These are phyloP conservation scores for Clarireedia sp. DNA, from an alignment of 2,329 filamentous ascomycete species.

Conservation along the genomic window DNA sequence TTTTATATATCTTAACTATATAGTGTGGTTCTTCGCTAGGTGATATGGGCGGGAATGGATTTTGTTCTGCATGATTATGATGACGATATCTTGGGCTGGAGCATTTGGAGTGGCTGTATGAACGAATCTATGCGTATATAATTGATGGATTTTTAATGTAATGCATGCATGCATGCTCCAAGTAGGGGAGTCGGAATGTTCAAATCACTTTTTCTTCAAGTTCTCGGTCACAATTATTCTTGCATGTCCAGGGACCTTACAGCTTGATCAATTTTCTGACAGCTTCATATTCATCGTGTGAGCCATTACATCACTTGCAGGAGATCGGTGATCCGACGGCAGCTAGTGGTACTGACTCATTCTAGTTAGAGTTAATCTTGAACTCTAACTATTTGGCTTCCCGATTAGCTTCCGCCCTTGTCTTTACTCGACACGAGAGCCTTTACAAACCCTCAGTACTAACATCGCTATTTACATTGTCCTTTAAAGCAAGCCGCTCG, in stretches of 20 bases:
- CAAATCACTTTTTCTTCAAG: not conserved
- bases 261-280: too few relatives aligned
- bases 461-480: too few relatives aligned
- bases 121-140: slow-evolving; percentile 6
- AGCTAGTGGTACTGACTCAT: too few relatives aligned
- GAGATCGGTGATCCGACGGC: too few relatives aligned
- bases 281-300: too few relatives aligned
- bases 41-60: not conserved
- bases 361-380: too few relatives aligned
- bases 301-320: too few relatives aligned
- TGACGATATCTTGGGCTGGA: not conserved
- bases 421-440: too few relatives aligned
- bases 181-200: not conserved
- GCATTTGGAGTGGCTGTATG: slow-evolving; percentile 3
- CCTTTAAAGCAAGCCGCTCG: too few relatives aligned
- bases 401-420: too few relatives aligned
- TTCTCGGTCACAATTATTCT: not conserved
- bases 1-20: not conserved
- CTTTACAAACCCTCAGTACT: too few relatives aligned
- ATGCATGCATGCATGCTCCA: slow-evolving; percentile 3
- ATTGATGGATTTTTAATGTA: slow-evolving; percentile 4
- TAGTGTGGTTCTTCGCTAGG: not conserved
- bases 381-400: too few relatives aligned
- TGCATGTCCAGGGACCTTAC: not conserved
- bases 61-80: not conserved